Percentiles rank a stretch among this genome's conserved stretches.
phyloP scores from a whole-genome alignment of 1,284 basidiomycete species.

The Laetiporus sulphureus region DNA sequence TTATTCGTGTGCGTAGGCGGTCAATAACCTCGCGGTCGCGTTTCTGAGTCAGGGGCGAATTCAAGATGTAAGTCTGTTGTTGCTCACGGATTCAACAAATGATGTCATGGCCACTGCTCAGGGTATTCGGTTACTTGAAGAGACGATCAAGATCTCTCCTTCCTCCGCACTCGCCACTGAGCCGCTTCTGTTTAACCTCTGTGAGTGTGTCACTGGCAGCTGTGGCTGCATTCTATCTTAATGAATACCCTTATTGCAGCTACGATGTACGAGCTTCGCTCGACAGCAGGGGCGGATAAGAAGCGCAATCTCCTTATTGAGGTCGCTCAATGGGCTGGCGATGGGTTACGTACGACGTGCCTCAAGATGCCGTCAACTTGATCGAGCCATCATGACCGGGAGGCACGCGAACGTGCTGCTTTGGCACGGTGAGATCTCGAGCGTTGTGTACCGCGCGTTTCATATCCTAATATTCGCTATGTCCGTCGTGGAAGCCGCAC shows the following conservation, averaged over 20 bases:
- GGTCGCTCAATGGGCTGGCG: slow-evolving; percentile 77
- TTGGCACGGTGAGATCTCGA: too few relatives aligned
- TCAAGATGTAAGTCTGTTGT: slow-evolving; percentile 46
- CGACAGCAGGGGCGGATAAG: slow-evolving; percentile 59
- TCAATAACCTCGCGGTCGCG: slow-evolving; percentile 71
- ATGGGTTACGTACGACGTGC: slow-evolving; percentile 71
- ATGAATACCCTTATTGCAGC: slow-evolving; percentile 33
- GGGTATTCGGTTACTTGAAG: slow-evolving; percentile 65
- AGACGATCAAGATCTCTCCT: slow-evolving; percentile 53
- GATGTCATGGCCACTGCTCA: too few relatives aligned
- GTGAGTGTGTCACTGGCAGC: slow-evolving; percentile 34
- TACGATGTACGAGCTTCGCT: slow-evolving; percentile 74
- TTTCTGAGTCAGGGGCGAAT: slow-evolving; percentile 62
- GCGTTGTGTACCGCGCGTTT: too few relatives aligned
- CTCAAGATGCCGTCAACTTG: slow-evolving; percentile 65
- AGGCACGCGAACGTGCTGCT: too few relatives aligned
- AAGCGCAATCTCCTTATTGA: slow-evolving; percentile 67
- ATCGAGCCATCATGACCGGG: too few relatives aligned
- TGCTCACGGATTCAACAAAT: too few relatives aligned
- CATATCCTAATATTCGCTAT: too few relatives aligned
- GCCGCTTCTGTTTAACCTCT: slow-evolving; percentile 76
- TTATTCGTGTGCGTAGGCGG: slow-evolving; percentile 41
- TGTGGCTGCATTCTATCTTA: not conserved
- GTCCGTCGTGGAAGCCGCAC: too few relatives aligned
- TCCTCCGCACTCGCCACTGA: slow-evolving; percentile 65